Evolutionary conservation across 2,329 filamentous ascomycete genomes (phyloP).

Genomic region (Arthroderma uncinatum): DNA sequence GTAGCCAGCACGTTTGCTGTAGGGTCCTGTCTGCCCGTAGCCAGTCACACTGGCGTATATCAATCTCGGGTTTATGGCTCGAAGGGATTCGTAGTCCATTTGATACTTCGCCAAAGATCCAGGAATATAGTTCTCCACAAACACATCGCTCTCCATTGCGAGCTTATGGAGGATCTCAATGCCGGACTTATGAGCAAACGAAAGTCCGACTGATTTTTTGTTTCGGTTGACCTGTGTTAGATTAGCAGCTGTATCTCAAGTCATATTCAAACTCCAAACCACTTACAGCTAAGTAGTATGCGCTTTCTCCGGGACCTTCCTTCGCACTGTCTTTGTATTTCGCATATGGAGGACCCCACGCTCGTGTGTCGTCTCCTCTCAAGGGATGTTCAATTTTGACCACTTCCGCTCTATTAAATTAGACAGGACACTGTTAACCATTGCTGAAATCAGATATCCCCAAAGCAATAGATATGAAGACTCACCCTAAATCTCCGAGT

Average conservation of each 20-base stretch:
- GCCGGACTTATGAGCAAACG: conserved; percentile 74
- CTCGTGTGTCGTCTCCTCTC: conserved; percentile 83
- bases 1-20: conserved; percentile 78
- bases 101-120: conserved; percentile 79
- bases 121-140: conserved; percentile 95
- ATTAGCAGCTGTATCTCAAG: neutral
- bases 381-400: conserved; percentile 95
- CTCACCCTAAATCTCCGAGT: conserved; percentile 79
- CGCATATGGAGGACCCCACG: conserved; percentile 94
- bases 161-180: conserved; percentile 80
- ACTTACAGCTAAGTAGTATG: conserved; percentile 79
- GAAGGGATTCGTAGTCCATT: conserved; percentile 75
- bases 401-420: conserved; percentile 62
- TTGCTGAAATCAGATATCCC: no score
- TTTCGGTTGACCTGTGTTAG: conserved; percentile 75
- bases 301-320: conserved; percentile 71
- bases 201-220: conserved; percentile 86
- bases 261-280: neutral
- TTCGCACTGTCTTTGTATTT: conserved; percentile 52
- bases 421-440: neutral
- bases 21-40: conserved; percentile 91
- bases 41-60: conserved; percentile 96
- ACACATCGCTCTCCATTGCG: conserved; percentile 71
- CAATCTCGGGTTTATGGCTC: conserved; percentile 68
- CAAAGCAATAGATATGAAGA: conserved; percentile 7